phyloP scores from a whole-genome alignment of 176 grass and related monocot genomes.

The Eremochloa ophiuroides region DNA sequence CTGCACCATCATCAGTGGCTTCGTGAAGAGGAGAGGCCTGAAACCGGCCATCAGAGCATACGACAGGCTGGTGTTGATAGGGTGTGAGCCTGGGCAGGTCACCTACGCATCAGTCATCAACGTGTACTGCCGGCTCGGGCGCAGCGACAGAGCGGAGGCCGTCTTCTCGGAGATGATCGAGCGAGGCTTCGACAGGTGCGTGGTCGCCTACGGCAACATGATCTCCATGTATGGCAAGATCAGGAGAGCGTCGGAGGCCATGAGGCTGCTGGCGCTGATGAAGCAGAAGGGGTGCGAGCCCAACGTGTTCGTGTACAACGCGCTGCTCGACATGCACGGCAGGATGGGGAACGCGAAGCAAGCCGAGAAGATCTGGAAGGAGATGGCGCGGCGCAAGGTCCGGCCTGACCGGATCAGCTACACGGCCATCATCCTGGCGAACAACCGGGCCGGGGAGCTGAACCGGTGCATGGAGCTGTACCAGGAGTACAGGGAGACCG shows the following conservation, averaged over 20 bases:
- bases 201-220: constrained; percentile 85
- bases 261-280: constrained; percentile 72
- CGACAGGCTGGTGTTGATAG: constrained; percentile 38
- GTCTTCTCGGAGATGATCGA: constrained; percentile 78
- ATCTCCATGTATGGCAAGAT: constrained; percentile 93
- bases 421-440: constrained; percentile 66
- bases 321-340: constrained; percentile 84
- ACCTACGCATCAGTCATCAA: constrained; percentile 88
- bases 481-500: constrained; percentile 58
- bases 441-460: constrained; percentile 63
- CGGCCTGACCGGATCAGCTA: constrained; percentile 66
- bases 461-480: constrained; percentile 63
- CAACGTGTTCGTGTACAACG: constrained; percentile 85
- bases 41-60: constrained; percentile 76
- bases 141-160: constrained; percentile 58
- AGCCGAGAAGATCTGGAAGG: constrained; percentile 85
- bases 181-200: constrained; percentile 73
- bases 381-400: constrained; percentile 76
- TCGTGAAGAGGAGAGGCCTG: constrained; percentile 63
- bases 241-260: constrained; percentile 63
- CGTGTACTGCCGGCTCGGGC: constrained; percentile 69
- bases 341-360: constrained; percentile 57
- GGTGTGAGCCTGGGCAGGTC: constrained; percentile 87
- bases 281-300: constrained; percentile 85
- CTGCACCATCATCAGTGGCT: constrained; percentile 77